Evolutionary conservation across 345 rosid genomes (phyloP).

Genomic region (Salix purpurea): DNA sequence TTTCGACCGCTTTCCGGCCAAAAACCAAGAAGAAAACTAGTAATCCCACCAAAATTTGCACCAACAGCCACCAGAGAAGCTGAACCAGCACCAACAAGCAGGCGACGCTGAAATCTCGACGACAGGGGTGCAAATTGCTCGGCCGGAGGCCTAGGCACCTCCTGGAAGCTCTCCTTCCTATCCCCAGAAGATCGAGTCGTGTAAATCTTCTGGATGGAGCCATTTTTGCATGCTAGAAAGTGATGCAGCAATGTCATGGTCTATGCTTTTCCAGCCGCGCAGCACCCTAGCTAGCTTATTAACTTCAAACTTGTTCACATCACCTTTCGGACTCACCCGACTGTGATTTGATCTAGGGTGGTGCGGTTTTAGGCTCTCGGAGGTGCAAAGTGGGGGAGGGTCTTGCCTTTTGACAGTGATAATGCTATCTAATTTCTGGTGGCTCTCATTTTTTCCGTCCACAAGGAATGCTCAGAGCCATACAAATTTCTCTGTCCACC

Average conservation of each 20-base stretch:
- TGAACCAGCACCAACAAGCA: constrained; percentile 59
- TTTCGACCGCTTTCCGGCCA: constrained; percentile 58
- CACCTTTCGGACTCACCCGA: not conserved
- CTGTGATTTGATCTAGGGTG: not conserved
- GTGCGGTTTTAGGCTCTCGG: not conserved
- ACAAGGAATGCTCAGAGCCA: not conserved
- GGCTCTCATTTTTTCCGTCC: constrained; percentile 11
- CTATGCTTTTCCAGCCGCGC: not conserved
- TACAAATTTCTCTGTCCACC: not conserved
- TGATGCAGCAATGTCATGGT: constrained; percentile 26
- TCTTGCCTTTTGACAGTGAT: not conserved
- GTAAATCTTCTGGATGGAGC: constrained; percentile 16
- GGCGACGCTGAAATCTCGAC: constrained; percentile 54
- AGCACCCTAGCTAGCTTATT: not conserved
- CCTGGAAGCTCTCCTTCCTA: constrained; percentile 29
- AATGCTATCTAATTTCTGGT: constrained; percentile 18
- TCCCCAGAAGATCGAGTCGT: constrained; percentile 41
- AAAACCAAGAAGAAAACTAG: constrained; percentile 71
- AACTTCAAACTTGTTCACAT: not conserved
- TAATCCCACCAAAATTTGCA: constrained; percentile 74
- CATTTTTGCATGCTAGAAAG: constrained; percentile 6
- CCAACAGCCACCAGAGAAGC: constrained; percentile 76
- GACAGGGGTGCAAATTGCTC: constrained; percentile 66
- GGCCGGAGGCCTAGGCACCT: constrained; percentile 35
- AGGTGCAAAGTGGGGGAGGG: not conserved